Evolutionary conservation across 768 basidiomycete species (phyloP).

Genomic region (Rhizopogon vesiculosus): DNA sequence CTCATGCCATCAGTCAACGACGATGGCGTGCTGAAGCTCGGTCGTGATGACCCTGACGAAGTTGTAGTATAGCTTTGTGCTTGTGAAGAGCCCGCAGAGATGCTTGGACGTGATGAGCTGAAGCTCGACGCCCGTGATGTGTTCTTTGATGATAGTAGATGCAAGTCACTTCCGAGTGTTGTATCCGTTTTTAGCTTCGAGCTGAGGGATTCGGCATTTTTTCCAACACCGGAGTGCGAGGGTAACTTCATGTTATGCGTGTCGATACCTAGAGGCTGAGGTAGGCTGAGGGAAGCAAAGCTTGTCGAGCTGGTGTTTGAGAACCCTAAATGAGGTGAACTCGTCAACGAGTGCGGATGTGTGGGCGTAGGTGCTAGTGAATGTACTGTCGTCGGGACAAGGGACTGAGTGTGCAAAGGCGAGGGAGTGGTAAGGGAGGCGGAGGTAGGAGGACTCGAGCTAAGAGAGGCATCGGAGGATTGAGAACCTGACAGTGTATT

Average conservation of each 20-base stretch:
- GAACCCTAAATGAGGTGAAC: conserved; percentile 21
- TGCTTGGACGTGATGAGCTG: conserved; percentile 19
- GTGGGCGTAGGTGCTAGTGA: conserved; percentile 15
- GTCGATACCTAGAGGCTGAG: conserved; percentile 8
- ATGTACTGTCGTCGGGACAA: conserved; percentile 14
- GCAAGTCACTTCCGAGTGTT: conserved; percentile 3
- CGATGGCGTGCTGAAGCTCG: conserved; percentile 14
- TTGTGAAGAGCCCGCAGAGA: conserved; percentile 26
- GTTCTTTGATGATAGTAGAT: conserved; percentile 2
- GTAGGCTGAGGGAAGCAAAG: conserved; percentile 10
- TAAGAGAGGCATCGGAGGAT: neutral
- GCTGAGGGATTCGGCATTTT: conserved; percentile 7
- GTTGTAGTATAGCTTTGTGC: conserved; percentile 15
- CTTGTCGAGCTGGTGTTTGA: conserved; percentile 17
- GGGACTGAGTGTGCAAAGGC: conserved; percentile 13
- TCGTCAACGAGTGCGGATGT: conserved; percentile 22
- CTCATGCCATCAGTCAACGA: conserved; percentile 13
- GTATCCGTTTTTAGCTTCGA: conserved; percentile 6
- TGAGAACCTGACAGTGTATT: conserved; percentile 2
- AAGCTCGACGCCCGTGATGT: conserved; percentile 20
- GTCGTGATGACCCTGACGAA: conserved; percentile 18
- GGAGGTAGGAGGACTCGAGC: conserved; percentile 3
- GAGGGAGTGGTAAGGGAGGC: conserved; percentile 23
- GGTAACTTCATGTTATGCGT: conserved; percentile 5
- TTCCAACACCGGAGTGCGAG: neutral